Evolutionary conservation across 768 basidiomycete genomes (phyloP), one percentile per base, ranked within the genome.

Genomic region (Tremella fuciformis): DNA sequence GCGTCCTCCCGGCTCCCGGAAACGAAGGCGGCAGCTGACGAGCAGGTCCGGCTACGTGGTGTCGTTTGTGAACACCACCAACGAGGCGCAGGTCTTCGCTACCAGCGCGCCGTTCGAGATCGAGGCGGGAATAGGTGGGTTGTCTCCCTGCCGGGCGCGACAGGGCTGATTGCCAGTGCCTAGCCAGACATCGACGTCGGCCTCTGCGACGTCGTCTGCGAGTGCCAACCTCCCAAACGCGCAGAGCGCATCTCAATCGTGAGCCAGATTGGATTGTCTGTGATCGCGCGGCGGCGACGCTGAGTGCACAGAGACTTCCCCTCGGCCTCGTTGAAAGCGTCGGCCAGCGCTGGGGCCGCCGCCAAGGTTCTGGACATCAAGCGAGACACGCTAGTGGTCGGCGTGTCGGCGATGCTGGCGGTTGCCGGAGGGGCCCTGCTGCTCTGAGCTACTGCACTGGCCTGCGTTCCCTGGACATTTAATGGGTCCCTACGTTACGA

Each of bases 41-140:
- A 59, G 21, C 47, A 67, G 69, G 2, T 26, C 50, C 52, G 68
- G 64, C 15, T 73, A 73, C 55, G 55, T 67, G 22, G 62, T 73
- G 40, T 60, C 57, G 34, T 59, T 70, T 37, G 65, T 73, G 15
- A 73, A 73, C 39, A 67, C 71, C 2, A 57, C 71, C 11, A 62
- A 69, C 52, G 57, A 60, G 24, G 38, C 49, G 16, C 64, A 67
- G 24, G 68, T 70, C 1, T 64, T 73, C 24, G 71, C 71, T 3
- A 64, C 57, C 37, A 50, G 52, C 16, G 57, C 65, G 22, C 46
- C 68, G 26, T 73, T 73, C 53, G 55, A 59, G 51, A 67, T 73
- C 39, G 50, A 52, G n/a, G 61, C 59, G 44, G 71, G 71, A 0
- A 54, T 26, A 15, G 60, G 71, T 73, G 34, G 57, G 67, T 63